Evolutionary conservation across 2,329 filamentous ascomycete species (phyloP).

Genomic region (Aspergillus intermedius): DNA sequence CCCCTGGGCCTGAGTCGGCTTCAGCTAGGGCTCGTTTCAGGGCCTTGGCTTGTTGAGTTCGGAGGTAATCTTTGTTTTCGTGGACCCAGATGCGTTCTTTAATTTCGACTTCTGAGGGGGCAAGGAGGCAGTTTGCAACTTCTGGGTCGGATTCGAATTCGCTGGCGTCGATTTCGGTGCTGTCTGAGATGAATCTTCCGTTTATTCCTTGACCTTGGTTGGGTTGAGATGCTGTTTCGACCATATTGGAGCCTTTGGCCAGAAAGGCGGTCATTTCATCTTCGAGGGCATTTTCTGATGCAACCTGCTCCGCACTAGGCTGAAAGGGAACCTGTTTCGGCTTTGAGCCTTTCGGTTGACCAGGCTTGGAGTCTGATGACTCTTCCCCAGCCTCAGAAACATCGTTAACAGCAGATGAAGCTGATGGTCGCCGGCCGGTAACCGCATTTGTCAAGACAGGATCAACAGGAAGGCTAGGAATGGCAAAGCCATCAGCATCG

Average conservation of each 20-base stretch:
- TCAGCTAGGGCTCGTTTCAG: constrained; percentile 64
- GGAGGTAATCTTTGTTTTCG: constrained; percentile 88
- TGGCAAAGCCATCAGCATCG: constrained; percentile 63
- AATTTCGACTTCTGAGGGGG: constrained; percentile 64
- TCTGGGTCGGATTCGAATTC: constrained; percentile 90
- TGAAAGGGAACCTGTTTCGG: constrained; percentile 41
- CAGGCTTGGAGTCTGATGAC: constrained; percentile 13
- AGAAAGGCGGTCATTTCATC: constrained; percentile 65
- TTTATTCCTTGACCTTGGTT: constrained; percentile 8
- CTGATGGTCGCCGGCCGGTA: constrained; percentile 12
- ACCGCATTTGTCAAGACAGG: constrained; percentile 30
- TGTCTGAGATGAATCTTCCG: constrained; percentile 47
- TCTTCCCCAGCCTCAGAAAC: constrained; percentile 17
- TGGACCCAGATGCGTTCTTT: constrained; percentile 95
- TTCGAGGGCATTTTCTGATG: constrained; percentile 56
- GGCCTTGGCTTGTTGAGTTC: constrained; percentile 75
- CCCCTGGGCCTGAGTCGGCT: constrained; percentile 35
- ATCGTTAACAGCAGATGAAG: constrained; percentile 17
- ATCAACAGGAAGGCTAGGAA: constrained; percentile 48
- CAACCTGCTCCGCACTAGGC: constrained; percentile 52
- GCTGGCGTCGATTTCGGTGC: constrained; percentile 60
- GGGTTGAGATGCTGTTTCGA: constrained; percentile 18
- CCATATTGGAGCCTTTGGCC: constrained; percentile 30
- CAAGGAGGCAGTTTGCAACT: constrained; percentile 71
- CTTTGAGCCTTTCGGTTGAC: constrained; percentile 25